These are phyloP conservation scores for Gnomoniopsis sp. DNA, from an alignment of 2,329 filamentous ascomycete genomes.

Conservation along the genomic window DNA sequence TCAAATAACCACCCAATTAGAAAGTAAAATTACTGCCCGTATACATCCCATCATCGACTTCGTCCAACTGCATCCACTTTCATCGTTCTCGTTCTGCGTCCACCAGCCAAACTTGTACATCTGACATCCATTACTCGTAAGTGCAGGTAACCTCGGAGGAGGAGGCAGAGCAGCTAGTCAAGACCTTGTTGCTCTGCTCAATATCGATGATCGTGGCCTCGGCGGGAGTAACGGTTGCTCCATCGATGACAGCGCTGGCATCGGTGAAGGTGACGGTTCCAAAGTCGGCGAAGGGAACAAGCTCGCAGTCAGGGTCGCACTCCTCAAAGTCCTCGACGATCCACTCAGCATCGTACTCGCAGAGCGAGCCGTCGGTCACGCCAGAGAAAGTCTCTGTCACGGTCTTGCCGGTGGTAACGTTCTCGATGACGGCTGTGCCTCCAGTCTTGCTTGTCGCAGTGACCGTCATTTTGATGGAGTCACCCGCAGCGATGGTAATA, in stretches of 20 bases:
- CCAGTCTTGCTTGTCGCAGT: conserved; percentile 36
- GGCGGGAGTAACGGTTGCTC: conserved; percentile 29
- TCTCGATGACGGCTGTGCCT: conserved; percentile 44
- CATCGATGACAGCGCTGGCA: conserved; percentile 26
- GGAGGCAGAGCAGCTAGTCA: conserved; percentile 22
- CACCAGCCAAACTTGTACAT: not conserved
- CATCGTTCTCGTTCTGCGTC: not conserved
- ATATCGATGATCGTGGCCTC: conserved; percentile 63
- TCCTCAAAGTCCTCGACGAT: conserved; percentile 55
- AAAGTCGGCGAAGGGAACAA: conserved; percentile 46
- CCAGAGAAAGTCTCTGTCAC: conserved; percentile 48
- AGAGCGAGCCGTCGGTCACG: conserved; percentile 37
- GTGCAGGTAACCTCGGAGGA: conserved; percentile 21
- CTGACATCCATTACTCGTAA: conserved; percentile 31
- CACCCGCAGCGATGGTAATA: conserved; percentile 21
- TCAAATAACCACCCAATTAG: too few species aligned
- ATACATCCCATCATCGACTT: not conserved
- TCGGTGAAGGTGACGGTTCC: conserved; percentile 41
- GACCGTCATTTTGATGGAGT: conserved; percentile 27
- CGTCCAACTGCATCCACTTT: not conserved
- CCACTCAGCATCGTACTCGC: conserved; percentile 59
- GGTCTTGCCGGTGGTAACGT: conserved; percentile 44
- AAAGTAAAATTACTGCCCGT: too few species aligned
- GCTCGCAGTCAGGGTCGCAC: conserved; percentile 24
- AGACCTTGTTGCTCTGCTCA: conserved; percentile 63